Percentiles rank a stretch among this genome's conserved stretches.
Conservation (phyloP, 2,329 filamentous ascomycete genomes). For the Xylariales sp. region DNA sequence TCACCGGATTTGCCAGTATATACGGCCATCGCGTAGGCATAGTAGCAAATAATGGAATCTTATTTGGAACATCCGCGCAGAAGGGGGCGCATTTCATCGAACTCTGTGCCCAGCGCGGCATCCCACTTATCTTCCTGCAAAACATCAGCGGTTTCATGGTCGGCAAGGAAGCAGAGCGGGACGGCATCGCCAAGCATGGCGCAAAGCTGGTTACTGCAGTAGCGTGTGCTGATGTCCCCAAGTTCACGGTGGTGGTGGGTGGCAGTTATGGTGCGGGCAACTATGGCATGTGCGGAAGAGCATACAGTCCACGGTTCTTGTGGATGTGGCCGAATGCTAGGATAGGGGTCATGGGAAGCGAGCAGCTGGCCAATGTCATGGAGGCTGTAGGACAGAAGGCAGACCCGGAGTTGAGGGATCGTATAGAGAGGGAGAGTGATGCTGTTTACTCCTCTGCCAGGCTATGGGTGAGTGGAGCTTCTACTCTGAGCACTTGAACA, state of each 20-base stretch:
- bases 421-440: conserved; percentile 88
- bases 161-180: conserved; percentile 82
- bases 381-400: conserved; percentile 81
- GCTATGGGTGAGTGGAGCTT: conserved; percentile 63
- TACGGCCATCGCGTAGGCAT: conserved; percentile 90
- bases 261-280: conserved; percentile 91
- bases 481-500: no score
- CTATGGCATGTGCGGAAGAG: conserved; percentile 96
- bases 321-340: conserved; percentile 99
- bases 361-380: conserved; percentile 91
- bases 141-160: conserved; percentile 99
- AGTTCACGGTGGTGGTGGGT: conserved; percentile 95
- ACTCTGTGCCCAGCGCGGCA: conserved; percentile 82
- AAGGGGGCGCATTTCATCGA: conserved; percentile 98
- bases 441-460: conserved; percentile 83
- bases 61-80: conserved; percentile 82
- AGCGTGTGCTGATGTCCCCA: conserved; percentile 88
- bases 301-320: conserved; percentile 84
- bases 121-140: conserved; percentile 89
- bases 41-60: conserved; percentile 91
- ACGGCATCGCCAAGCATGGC: conserved; percentile 95
- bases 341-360: conserved; percentile 91
- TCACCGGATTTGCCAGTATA: conserved; percentile 87
- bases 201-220: conserved; percentile 96
- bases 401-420: conserved; percentile 72